Evolutionary conservation across 1,139 yeast genomes (phyloP).

Genomic region (Meyerozyma sp.): DNA sequence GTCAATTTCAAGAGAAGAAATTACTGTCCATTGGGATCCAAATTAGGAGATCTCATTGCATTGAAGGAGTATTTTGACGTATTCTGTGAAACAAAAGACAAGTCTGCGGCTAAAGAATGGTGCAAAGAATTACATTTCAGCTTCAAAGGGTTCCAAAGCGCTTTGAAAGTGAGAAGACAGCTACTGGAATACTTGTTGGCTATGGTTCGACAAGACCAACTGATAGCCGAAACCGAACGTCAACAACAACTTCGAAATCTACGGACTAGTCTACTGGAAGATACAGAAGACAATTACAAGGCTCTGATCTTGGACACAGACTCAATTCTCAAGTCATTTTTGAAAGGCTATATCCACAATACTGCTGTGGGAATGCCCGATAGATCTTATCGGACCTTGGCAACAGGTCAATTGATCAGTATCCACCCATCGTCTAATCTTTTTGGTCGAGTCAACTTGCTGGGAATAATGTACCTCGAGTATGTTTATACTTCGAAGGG

Average conservation of each 20-base stretch:
- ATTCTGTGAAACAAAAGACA: slow-evolving; percentile 45
- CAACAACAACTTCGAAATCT: slow-evolving; percentile 23
- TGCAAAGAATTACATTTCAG: slow-evolving; percentile 75
- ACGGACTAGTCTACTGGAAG: slow-evolving; percentile 20
- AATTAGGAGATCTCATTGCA: slow-evolving; percentile 79
- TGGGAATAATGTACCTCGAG: slow-evolving; percentile 91
- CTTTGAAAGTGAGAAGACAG: slow-evolving; percentile 69
- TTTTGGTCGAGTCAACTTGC: slow-evolving; percentile 71
- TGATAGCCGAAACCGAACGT: slow-evolving; percentile 21
- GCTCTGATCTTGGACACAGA: slow-evolving; percentile 43
- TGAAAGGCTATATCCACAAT: slow-evolving; percentile 76
- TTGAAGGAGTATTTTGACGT: slow-evolving; percentile 71
- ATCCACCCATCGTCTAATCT: slow-evolving; percentile 90
- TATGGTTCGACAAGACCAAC: slow-evolving; percentile 36
- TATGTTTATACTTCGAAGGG: slow-evolving; percentile 91
- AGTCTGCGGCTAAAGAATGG: slow-evolving; percentile 57
- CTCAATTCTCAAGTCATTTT: slow-evolving; percentile 65
- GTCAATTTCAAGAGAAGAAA: slow-evolving; percentile 57
- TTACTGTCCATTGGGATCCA: slow-evolving; percentile 63
- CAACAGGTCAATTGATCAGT: slow-evolving; percentile 73
- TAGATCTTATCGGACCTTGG: slow-evolving; percentile 80
- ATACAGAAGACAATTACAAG: slow-evolving; percentile 19
- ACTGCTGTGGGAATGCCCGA: slow-evolving; percentile 96
- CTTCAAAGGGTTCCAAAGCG: slow-evolving; percentile 76
- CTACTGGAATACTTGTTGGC: slow-evolving; percentile 63